These are phyloP conservation scores for Calonectria naviculata DNA, from an alignment of 2,329 filamentous ascomycete species.

Conservation along the genomic window DNA sequence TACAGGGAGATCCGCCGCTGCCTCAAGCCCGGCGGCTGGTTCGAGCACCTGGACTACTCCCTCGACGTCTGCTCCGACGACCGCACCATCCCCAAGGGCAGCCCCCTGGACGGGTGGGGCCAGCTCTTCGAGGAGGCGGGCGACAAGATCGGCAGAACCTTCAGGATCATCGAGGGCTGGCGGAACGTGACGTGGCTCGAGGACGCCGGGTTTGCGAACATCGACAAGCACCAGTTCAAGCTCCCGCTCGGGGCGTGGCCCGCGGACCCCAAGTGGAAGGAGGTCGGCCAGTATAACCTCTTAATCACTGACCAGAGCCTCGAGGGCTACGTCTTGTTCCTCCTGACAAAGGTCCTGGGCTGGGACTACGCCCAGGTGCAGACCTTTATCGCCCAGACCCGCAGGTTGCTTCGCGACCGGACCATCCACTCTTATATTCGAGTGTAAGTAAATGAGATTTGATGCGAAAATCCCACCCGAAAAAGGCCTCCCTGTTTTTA, in stretches of 20 bases:
- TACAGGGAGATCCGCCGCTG: conserved; percentile 61
- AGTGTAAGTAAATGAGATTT: conserved; percentile 33
- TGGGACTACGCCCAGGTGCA: conserved; percentile 39
- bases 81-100: conserved; percentile 36
- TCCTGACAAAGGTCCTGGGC: conserved; percentile 42
- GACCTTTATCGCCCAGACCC: conserved; percentile 38
- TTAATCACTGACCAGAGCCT: conserved; percentile 45
- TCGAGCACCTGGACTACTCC: conserved; percentile 44
- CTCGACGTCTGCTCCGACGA: conserved; percentile 41
- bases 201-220: conserved; percentile 40
- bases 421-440: conserved; percentile 37
- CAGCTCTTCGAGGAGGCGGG: conserved; percentile 37
- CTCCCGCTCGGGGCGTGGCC: conserved; percentile 38
- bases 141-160: conserved; percentile 41
- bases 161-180: conserved; percentile 37
- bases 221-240: conserved; percentile 38
- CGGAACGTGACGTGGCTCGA: conserved; percentile 32
- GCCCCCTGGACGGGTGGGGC: conserved; percentile 36
- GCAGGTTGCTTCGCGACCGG: conserved; percentile 32
- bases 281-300: conserved; percentile 42
- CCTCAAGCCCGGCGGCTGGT: conserved; percentile 64
- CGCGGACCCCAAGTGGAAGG: conserved; percentile 33
- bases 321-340: conserved; percentile 43
- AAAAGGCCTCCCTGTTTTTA: not conserved
- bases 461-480: too few species aligned